A percentile compares a stretch with the other conserved stretches of the same genome.
phyloP scores from a whole-genome alignment of 768 basidiomycete species.

The Tephrocybe sp. region DNA sequence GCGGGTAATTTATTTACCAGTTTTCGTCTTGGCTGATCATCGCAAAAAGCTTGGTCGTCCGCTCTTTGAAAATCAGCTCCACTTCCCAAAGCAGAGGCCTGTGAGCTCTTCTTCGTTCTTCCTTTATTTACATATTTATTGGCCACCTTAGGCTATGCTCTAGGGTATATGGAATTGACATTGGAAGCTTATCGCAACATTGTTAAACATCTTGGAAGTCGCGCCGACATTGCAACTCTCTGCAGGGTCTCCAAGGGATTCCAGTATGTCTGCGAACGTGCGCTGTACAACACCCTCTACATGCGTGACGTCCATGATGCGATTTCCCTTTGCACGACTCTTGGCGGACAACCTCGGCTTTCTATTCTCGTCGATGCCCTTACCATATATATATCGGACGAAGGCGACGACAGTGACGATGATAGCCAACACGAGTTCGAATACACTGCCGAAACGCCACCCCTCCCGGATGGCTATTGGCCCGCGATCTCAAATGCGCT shows the following conservation, averaged over 20 bases:
- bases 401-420: conserved; percentile 28
- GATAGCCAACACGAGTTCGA: conserved; percentile 23
- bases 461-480: conserved; percentile 48
- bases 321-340: conserved; percentile 44
- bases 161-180: conserved; percentile 54
- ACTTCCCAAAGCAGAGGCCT: conserved; percentile 25
- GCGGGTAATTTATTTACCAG: not conserved
- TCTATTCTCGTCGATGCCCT: conserved; percentile 53
- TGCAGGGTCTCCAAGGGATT: conserved; percentile 60
- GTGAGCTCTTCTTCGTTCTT: conserved; percentile 20
- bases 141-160: conserved; percentile 39
- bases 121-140: not conserved
- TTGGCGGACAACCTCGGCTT: conserved; percentile 47
- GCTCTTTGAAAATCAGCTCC: conserved; percentile 14
- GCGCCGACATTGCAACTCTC: conserved; percentile 54
- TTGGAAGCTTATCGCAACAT: conserved; percentile 60
- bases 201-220: conserved; percentile 49
- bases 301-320: conserved; percentile 40
- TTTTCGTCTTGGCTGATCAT: conserved; percentile 4
- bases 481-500: conserved; percentile 47
- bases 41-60: conserved; percentile 12
- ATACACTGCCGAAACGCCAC: conserved; percentile 20
- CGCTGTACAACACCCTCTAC: conserved; percentile 59
- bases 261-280: conserved; percentile 52
- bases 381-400: conserved; percentile 43